These are phyloP conservation scores for Eucalyptus dawsonii DNA, from an alignment of 345 rosid species.

Conservation along the genomic window DNA sequence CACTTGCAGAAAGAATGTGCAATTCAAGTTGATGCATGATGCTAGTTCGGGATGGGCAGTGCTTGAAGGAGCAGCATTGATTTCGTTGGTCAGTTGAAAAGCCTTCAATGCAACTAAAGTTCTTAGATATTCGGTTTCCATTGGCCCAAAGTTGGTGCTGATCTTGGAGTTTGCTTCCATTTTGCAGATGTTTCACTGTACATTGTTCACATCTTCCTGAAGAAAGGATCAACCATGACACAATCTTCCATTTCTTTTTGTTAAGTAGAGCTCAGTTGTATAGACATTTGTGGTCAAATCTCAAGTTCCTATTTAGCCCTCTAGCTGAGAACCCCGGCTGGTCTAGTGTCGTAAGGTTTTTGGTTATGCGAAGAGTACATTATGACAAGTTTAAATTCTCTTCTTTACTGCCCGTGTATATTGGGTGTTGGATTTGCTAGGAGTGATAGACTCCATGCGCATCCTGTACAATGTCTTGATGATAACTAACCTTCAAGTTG, in stretches of 20 bases:
- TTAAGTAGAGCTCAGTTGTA: background rate
- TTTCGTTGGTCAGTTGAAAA: background rate
- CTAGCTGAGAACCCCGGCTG: background rate
- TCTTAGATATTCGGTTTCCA: background rate
- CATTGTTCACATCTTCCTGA: background rate
- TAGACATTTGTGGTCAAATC: background rate
- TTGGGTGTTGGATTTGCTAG: background rate
- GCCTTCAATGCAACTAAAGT: background rate
- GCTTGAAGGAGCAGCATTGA: background rate
- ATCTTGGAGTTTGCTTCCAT: background rate
- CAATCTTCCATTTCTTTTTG: background rate
- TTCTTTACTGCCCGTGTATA: background rate
- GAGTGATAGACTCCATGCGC: background rate
- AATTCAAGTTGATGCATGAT: background rate
- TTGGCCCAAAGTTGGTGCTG: background rate
- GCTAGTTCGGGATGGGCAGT: background rate
- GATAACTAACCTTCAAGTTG: background rate
- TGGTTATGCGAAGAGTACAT: background rate
- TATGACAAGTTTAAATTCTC: background rate
- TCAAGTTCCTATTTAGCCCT: background rate
- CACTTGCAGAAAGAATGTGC: background rate
- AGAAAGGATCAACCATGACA: background rate
- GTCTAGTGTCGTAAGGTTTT: background rate
- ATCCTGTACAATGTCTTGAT: background rate
- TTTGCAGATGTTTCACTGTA: background rate